These are phyloP conservation scores for Polysphondylium violaceum DNA, from an alignment of 78 protist genomes.

Conservation along the genomic window DNA sequence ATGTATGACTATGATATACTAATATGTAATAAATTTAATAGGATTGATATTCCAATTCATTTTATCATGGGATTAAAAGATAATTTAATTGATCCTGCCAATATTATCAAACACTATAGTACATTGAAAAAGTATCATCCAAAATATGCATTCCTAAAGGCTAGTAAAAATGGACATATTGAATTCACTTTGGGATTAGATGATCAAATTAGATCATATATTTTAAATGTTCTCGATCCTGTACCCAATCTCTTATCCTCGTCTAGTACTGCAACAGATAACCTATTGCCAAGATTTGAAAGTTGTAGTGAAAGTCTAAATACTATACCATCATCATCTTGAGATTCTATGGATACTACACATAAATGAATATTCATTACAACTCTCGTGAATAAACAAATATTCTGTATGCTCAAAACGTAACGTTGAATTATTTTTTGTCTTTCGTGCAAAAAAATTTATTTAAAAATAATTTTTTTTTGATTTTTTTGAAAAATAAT, in stretches of 20 bases:
- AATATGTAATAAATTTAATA: neutral
- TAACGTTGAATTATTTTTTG: no score
- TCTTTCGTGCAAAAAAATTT: no score
- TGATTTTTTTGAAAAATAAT: no score
- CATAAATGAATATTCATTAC: no score
- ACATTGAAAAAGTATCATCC: conserved; percentile 64
- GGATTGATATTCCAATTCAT: conserved; percentile 74
- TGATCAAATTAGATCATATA: conserved; percentile 57
- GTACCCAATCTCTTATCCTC: neutral
- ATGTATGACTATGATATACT: neutral
- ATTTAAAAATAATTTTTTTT: no score
- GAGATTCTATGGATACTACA: no score
- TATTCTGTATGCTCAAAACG: no score
- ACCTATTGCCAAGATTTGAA: no score
- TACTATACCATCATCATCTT: no score
- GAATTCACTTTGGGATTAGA: conserved; percentile 72
- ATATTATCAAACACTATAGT: conserved; percentile 61
- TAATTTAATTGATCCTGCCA: conserved; percentile 66
- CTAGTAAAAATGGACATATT: conserved; percentile 72
- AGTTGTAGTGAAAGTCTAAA: no score
- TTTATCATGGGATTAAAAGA: conserved; percentile 73
- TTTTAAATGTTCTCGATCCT: conserved; percentile 19
- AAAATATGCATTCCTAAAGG: conserved; percentile 49
- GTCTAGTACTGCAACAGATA: neutral
- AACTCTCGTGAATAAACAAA: no score